A percentile compares a stretch with the other conserved stretches of the same genome.
Evolutionary conservation across 1,284 basidiomycete genomes (phyloP).

Genomic region (Anthracocystis setariae): DNA sequence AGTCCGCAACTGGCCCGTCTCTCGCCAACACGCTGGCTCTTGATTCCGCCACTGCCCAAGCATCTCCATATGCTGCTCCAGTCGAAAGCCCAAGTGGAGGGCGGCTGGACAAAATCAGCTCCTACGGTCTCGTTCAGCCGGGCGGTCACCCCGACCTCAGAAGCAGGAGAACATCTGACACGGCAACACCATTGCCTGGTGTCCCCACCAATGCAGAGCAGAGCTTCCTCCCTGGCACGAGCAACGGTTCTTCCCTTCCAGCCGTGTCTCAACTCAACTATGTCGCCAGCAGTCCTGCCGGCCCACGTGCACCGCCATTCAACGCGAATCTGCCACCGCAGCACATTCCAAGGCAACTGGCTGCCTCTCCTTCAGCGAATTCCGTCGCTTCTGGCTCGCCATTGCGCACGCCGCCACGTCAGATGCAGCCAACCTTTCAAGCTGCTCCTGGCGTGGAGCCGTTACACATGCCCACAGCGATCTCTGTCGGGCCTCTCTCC

Average conservation of each 20-base stretch:
- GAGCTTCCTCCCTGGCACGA: conserved; percentile 20
- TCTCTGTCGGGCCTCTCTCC: conserved; percentile 39
- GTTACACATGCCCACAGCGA: conserved; percentile 23
- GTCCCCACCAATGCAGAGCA: conserved; percentile 42
- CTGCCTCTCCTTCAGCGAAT: conserved; percentile 3
- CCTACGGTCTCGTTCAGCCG: conserved; percentile 43
- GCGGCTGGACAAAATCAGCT: conserved; percentile 24
- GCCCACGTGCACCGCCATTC: conserved; percentile 16
- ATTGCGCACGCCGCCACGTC: conserved; percentile 29
- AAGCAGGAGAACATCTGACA: conserved; percentile 21
- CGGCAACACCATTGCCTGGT: conserved; percentile 48
- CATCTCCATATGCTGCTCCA: conserved; percentile 7
- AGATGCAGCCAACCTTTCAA: conserved; percentile 18
- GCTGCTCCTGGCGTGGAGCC: conserved; percentile 12
- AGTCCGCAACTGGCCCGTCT: conserved; percentile 6
- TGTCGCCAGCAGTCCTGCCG: conserved; percentile 7
- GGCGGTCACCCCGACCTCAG: conserved; percentile 30
- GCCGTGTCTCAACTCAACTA: conserved; percentile 3
- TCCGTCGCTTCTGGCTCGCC: conserved; percentile 11
- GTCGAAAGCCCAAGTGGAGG: conserved; percentile 16
- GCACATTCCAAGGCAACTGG: conserved; percentile 52
- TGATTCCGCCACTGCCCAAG: conserved; percentile 13
- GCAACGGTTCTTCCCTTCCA: conserved; percentile 9
- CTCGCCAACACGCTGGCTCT: conserved; percentile 8
- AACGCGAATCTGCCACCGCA: conserved; percentile 44